Evolutionary conservation across 805 yeast genomes (phyloP).

Genomic region (Saturnispora zaruensis): DNA sequence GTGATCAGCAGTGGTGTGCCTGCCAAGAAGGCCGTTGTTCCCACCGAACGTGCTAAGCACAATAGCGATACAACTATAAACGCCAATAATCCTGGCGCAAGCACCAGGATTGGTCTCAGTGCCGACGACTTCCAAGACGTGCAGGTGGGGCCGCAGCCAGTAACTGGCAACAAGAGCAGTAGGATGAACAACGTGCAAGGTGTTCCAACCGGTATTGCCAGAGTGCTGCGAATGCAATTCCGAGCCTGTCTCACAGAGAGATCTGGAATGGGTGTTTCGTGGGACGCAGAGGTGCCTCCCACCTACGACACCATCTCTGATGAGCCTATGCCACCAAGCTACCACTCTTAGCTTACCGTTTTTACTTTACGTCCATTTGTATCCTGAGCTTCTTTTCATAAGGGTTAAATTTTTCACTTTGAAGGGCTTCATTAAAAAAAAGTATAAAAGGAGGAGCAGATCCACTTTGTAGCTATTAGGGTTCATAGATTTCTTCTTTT

Average conservation of each 20-base stretch:
- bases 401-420: not conserved
- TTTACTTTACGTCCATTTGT: not conserved
- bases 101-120: not conserved
- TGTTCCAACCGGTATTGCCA: conserved; percentile 88
- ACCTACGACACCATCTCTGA: conserved; percentile 71
- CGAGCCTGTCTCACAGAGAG: conserved; percentile 76
- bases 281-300: conserved; percentile 99
- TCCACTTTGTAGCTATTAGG: not conserved
- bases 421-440: not conserved
- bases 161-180: conserved; percentile 23
- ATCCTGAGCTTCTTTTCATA: not conserved
- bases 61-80: not conserved
- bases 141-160: conserved; percentile 27
- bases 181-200: conserved; percentile 37
- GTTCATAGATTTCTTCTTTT: conserved; percentile 16
- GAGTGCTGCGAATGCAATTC: conserved; percentile 93
- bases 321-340: conserved; percentile 75
- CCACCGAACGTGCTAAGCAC: not conserved
- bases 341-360: conserved; percentile 22
- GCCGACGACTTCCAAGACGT: conserved; percentile 17
- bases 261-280: conserved; percentile 90
- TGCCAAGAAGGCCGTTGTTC: not conserved
- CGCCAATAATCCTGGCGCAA: not conserved
- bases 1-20: conserved; percentile 31
- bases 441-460: conserved; percentile 4